A percentile compares a stretch with the other conserved stretches of the same genome.
Evolutionary conservation across 169 alveolate species (phyloP).

Genomic region (Babesia ovis): DNA sequence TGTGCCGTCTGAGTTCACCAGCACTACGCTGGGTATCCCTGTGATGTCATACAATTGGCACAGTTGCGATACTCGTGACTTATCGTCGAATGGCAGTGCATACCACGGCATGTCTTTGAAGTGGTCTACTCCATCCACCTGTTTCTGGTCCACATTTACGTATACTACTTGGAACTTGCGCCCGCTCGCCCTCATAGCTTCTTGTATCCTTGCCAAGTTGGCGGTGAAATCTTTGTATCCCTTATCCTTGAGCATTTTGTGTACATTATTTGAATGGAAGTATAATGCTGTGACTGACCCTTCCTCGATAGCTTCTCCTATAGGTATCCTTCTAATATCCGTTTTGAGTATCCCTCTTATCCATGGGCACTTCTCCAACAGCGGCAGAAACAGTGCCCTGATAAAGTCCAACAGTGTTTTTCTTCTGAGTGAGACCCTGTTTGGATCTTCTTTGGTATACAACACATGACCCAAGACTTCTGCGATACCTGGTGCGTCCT

Average conservation of each 20-base stretch:
- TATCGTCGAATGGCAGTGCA: conserved; percentile 67
- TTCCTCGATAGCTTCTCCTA: conserved; percentile 50
- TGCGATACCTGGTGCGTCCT: conserved; percentile 61
- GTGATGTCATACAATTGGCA: conserved; percentile 43
- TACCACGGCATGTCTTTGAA: conserved; percentile 64
- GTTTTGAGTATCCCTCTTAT: conserved; percentile 51
- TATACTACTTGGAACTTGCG: conserved; percentile 54
- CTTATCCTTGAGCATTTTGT: conserved; percentile 20
- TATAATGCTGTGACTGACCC: conserved; percentile 61
- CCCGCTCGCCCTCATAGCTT: conserved; percentile 53
- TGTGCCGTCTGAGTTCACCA: conserved; percentile 60
- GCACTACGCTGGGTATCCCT: conserved; percentile 59
- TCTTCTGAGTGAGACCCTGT: background rate
- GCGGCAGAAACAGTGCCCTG: conserved; percentile 11
- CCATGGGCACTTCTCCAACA: conserved; percentile 39
- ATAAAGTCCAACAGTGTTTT: conserved; percentile 9
- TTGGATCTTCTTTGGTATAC: conserved; percentile 43
- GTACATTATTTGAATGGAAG: conserved; percentile 52
- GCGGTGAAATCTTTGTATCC: conserved; percentile 40
- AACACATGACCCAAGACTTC: conserved; percentile 63
- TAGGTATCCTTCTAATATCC: conserved; percentile 55
- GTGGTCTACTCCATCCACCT: conserved; percentile 40
- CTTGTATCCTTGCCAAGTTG: conserved; percentile 34
- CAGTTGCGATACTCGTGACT: conserved; percentile 25
- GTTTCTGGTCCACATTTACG: conserved; percentile 41